phyloP scores from a whole-genome alignment of 805 yeast genomes.

The Teunomyces lycoperdinae region DNA sequence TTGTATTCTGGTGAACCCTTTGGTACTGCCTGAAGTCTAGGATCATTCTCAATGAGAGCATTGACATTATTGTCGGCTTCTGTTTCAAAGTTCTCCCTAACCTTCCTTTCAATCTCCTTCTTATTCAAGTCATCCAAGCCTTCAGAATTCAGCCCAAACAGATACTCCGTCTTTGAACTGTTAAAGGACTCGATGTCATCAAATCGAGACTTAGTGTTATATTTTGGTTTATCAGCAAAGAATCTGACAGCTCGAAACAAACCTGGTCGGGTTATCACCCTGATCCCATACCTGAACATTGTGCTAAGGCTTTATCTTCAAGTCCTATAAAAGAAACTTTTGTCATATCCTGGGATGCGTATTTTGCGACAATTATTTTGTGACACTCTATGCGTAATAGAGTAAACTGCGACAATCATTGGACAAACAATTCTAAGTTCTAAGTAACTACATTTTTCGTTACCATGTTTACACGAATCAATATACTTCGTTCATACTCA shows the following conservation, averaged over 20 bases:
- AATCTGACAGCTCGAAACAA: background rate
- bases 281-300: background rate
- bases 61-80: conserved; percentile 16
- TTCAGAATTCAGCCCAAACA: conserved; percentile 22
- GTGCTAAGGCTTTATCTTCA: background rate
- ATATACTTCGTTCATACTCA: background rate
- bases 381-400: background rate
- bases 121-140: conserved; percentile 17
- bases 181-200: conserved; percentile 35
- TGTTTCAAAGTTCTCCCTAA: conserved; percentile 11
- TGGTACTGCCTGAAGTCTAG: conserved; percentile 24
- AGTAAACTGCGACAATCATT: background rate
- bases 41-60: conserved; percentile 27
- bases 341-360: conserved; percentile 1
- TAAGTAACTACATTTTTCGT: background rate
- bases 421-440: background rate
- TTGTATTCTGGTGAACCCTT: conserved; percentile 38
- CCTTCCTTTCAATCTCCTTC: conserved; percentile 6
- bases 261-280: background rate
- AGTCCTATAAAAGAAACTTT: background rate
- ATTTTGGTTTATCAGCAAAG: conserved; percentile 1
- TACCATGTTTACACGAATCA: background rate
- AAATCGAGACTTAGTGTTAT: background rate
- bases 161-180: conserved; percentile 28
- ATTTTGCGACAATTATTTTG: background rate